Conservation (phyloP, 2,329 filamentous ascomycete species). For the Fusarium oxysporum region DNA sequence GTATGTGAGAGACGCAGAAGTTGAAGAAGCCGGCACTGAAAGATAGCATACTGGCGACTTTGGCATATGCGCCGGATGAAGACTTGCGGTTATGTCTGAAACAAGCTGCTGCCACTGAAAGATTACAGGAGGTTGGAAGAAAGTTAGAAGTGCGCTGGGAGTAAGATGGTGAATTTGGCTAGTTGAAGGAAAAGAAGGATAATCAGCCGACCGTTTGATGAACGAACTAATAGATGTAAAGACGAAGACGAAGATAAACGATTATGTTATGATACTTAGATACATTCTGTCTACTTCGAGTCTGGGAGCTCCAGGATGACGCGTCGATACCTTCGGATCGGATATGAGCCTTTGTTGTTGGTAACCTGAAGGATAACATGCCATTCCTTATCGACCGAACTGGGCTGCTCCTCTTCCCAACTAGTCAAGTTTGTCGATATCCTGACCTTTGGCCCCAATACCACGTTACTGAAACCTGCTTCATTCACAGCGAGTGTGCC, state of each 20-base stretch:
- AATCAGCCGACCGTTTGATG: background rate
- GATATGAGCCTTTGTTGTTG: conserved; percentile 9
- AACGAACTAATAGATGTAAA: background rate
- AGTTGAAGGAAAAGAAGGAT: background rate
- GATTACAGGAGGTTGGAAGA: background rate
- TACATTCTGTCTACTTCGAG: rapidly evolving
- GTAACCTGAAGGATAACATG: conserved; percentile 18
- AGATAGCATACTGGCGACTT: background rate
- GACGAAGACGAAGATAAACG: background rate
- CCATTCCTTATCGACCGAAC: conserved; percentile 9
- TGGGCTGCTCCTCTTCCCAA: conserved; percentile 8
- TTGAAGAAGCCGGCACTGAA: background rate
- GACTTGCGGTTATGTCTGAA: background rate
- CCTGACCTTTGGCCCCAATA: background rate
- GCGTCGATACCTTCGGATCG: background rate
- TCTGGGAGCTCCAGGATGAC: background rate
- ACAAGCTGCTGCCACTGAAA: background rate
- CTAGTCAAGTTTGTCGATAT: background rate
- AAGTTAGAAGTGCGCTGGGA: background rate
- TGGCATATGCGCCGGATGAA: background rate
- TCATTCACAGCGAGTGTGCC: background rate
- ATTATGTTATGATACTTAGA: background rate
- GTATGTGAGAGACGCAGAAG: conserved; percentile 1
- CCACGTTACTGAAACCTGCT: conserved; percentile 13
- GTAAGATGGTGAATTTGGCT: background rate